phyloP scores from a whole-genome alignment of 208 protist species.

The Porcisia deanei region DNA sequence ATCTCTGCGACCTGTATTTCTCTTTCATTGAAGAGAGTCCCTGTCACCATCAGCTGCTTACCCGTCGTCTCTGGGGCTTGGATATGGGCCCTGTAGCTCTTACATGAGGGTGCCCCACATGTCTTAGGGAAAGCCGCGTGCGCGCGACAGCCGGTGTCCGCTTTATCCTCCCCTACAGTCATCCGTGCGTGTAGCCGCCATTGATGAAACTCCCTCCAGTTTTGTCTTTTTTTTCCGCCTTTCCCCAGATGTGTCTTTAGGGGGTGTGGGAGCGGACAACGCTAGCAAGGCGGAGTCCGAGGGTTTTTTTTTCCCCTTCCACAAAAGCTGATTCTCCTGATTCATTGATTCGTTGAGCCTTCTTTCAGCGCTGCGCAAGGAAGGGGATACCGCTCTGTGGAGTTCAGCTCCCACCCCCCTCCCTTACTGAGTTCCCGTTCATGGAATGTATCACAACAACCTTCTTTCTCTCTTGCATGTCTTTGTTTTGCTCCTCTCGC shows the following conservation, averaged over 20 bases:
- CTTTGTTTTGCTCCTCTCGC: conserved; percentile 8
- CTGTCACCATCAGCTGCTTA: conserved; percentile 19
- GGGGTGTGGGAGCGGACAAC: conserved; percentile 1
- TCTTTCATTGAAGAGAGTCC: conserved; percentile 2
- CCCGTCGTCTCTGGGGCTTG: conserved; percentile 10
- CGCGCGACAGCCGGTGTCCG: not conserved
- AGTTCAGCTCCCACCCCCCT: not conserved
- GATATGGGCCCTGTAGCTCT: conserved; percentile 18
- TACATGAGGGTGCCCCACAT: not conserved
- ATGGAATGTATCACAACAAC: conserved; percentile 5
- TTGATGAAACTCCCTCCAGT: not conserved
- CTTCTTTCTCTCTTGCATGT: conserved; percentile 10
- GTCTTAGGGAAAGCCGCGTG: not conserved
- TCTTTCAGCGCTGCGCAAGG: conserved; percentile 3
- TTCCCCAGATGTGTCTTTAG: not conserved
- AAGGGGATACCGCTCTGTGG: not conserved
- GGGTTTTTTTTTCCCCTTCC: not conserved
- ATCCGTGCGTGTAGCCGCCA: not conserved
- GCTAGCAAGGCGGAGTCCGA: conserved; percentile 5
- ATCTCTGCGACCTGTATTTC: not conserved
- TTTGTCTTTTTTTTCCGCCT: not conserved
- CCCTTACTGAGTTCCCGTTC: no score
- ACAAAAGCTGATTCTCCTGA: not conserved
- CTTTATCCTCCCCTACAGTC: not conserved
- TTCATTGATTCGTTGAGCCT: conserved; percentile 2